Base-by-base conservation (phyloP, 768 basidiomycete genomes). In the Lactifluus pinguis region DNA sequence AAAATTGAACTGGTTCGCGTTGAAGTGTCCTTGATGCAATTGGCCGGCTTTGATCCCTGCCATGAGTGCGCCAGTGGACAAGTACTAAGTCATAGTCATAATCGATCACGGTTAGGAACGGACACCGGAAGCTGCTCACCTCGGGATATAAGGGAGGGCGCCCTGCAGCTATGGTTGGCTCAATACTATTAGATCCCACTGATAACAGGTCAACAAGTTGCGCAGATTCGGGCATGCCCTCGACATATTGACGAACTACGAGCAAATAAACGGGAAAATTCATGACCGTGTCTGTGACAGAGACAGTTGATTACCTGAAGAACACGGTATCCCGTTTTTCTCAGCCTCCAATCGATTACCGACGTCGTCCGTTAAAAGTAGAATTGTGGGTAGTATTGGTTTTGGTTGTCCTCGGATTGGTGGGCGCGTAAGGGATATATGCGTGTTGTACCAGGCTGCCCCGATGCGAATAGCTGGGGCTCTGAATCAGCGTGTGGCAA, bases 1-100 rank as follows among this genome's bases (percentile, higher is more conserved):
- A 67, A 95, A 98, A 71, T 99, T 98, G 74, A 94, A 99, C 65
- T 86, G 86, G 67, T 91, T 97, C 2, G 94, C 92, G 68, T 89
- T 93, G 75, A 95, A 99, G 70, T 95, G 86, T 0, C 97, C 97
- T 74, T 98, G 92, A 68, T 92, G 83, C 4, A 95, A 80, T 45
- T 86, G 76, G 2, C 91, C 92, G 4, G 83, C 81, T 71, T 94
- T 95, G 59, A 98, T 79, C 1, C 93, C 95, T 10, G 93, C 90
- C 42, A 83, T 69, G 9, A 98, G 72, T 0, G 82, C 83, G 0
- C 85, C 78, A 9, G 80, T 77, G 0, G 93, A 78, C 15, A 97
- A 76, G 70, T 98, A 95, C 92, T 98, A 57, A 4, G 30, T 38
- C 56, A 54, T 59, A 39, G 19, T 32, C 25, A 15, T 38, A 25